Conservation (phyloP, 495 filamentous ascomycete species). For the Xylaria cubensis region DNA sequence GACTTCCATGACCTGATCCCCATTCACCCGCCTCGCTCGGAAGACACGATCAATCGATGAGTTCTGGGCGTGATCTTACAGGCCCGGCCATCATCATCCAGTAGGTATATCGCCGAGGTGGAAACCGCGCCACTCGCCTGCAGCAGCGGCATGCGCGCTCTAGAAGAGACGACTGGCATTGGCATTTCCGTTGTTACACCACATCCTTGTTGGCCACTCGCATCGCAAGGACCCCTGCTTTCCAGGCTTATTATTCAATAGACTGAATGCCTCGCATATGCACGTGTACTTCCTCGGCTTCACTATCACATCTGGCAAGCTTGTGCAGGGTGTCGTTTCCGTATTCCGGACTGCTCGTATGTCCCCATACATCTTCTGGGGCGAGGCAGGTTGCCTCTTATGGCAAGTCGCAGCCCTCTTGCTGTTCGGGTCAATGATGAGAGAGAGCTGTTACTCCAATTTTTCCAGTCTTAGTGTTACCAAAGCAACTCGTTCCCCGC, state of each 20-base stretch:
- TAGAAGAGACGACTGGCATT: conserved; percentile 23
- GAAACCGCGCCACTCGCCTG: conserved; percentile 6
- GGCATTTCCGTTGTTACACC: conserved; percentile 7
- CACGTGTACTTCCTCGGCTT: conserved; percentile 19
- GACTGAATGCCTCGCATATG: conserved; percentile 24
- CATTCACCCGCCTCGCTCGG: conserved; percentile 11
- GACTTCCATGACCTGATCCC: conserved; percentile 2
- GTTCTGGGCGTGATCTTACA: neutral
- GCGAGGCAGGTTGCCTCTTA: conserved; percentile 8
- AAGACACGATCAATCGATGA: neutral
- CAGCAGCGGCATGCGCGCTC: conserved; percentile 2
- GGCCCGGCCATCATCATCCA: conserved; percentile 1
- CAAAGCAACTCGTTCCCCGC: conserved; percentile 4
- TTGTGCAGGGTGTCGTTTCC: conserved; percentile 9
- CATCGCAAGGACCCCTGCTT: conserved; percentile 21
- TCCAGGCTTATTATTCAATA: conserved; percentile 20
- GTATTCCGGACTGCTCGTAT: conserved; percentile 13
- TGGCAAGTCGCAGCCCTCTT: conserved; percentile 19
- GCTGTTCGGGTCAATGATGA: neutral
- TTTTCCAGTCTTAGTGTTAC: conserved; percentile 15
- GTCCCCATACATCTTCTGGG: conserved; percentile 8
- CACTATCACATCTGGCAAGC: conserved; percentile 19
- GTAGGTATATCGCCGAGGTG: conserved; percentile 4
- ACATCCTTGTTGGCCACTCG: conserved; percentile 18
- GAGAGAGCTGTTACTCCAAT: conserved; percentile 11